These are phyloP conservation scores for Umbelopsis isabellina DNA, from an alignment of 192 early-diverging fungal species.

Conservation along the genomic window DNA sequence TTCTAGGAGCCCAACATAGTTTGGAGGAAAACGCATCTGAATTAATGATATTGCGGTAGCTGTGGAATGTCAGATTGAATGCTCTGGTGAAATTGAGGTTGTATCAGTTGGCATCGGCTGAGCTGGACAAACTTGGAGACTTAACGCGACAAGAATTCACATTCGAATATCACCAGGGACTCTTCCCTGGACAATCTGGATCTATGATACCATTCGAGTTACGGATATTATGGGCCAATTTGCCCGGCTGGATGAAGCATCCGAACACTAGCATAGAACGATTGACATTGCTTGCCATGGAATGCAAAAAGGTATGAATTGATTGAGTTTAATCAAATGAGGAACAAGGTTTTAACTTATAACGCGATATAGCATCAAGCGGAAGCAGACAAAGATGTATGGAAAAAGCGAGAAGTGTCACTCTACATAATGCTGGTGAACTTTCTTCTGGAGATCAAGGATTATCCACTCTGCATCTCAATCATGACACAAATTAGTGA, in stretches of 20 bases:
- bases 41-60: constrained; percentile 28
- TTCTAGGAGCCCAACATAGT: neutral
- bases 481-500: constrained; percentile 39
- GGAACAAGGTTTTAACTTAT: neutral
- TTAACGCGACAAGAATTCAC: constrained; percentile 44
- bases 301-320: constrained; percentile 46
- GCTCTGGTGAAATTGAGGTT: constrained; percentile 49
- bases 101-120: constrained; percentile 55
- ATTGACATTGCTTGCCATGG: constrained; percentile 43
- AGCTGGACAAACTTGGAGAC: constrained; percentile 54
- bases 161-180: constrained; percentile 35
- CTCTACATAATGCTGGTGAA: constrained; percentile 50
- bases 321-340: neutral
- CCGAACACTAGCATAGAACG: constrained; percentile 46
- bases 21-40: neutral
- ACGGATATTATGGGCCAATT: constrained; percentile 44
- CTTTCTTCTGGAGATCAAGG: constrained; percentile 47
- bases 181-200: constrained; percentile 41
- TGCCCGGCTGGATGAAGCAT: constrained; percentile 46
- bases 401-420: constrained; percentile 44
- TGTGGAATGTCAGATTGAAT: constrained; percentile 55
- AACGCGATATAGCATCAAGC: neutral
- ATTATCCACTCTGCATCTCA: constrained; percentile 40
- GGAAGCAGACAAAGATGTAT: constrained; percentile 8
- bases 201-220: constrained; percentile 56